Conservation (phyloP, 495 filamentous ascomycete species). For the Xanthoparmelia taractica region DNA sequence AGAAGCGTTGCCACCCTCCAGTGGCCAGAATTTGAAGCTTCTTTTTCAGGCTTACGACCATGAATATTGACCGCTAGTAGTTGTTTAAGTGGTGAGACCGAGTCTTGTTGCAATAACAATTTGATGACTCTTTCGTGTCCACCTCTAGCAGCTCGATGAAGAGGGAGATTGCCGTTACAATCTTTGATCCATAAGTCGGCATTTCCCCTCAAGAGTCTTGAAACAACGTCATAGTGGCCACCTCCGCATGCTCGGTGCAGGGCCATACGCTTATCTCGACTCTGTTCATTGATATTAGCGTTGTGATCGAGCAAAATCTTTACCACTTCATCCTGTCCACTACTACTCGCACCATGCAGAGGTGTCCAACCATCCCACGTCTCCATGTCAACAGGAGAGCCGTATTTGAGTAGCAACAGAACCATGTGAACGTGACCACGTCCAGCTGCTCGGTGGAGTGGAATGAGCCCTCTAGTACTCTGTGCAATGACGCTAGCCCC, state of each 20-base stretch:
- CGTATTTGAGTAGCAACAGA: neutral
- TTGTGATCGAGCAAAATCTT: conserved; percentile 3
- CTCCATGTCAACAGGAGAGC: neutral
- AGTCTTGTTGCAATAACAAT: conserved; percentile 6
- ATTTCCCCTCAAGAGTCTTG: conserved; percentile 6
- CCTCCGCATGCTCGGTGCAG: conserved; percentile 19
- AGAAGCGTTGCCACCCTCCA: conserved; percentile 10
- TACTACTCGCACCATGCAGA: conserved; percentile 15
- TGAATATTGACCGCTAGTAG: neutral
- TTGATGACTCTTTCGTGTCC: neutral
- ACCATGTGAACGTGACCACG: conserved; percentile 12
- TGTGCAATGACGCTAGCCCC: conserved; percentile 1
- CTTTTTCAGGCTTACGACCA: conserved; percentile 5
- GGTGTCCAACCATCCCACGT: conserved; percentile 14
- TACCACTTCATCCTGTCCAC: conserved; percentile 8
- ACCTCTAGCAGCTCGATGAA: conserved; percentile 17
- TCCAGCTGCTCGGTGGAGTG: conserved; percentile 17
- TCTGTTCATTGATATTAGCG: conserved; percentile 10
- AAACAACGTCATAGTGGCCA: conserved; percentile 3
- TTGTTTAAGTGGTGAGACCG: neutral
- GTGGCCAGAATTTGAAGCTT: conserved; percentile 8
- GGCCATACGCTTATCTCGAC: neutral
- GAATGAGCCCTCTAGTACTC: conserved; percentile 10
- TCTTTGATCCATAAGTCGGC: conserved; percentile 9
- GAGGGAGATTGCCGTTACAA: conserved; percentile 1